A percentile compares a stretch with the other conserved stretches of the same genome.
Conservation (phyloP, 345 rosid species). For the Moricandia moricandioides region DNA sequence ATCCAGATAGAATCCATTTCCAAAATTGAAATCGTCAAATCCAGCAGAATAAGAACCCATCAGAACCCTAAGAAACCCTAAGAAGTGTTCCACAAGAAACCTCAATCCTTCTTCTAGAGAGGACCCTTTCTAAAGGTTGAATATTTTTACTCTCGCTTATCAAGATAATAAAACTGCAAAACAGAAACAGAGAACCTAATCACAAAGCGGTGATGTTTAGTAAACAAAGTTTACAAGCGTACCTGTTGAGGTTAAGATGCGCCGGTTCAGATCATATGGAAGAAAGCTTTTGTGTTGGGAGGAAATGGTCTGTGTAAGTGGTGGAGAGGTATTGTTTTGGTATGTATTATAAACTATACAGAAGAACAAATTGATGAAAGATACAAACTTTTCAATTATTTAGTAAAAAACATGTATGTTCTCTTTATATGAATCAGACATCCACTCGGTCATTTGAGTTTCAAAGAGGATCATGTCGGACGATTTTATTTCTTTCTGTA, state of each 20-base stretch:
- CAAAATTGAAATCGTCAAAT: too few relatives aligned
- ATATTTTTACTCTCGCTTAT: neutral
- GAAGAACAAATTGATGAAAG: slow-evolving; percentile 4
- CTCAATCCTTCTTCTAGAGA: neutral
- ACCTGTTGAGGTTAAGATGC: slow-evolving; percentile 21
- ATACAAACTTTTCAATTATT: neutral
- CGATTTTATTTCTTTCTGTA: neutral
- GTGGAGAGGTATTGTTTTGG: neutral
- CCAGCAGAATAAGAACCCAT: slow-evolving; percentile 35
- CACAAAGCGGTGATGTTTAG: neutral
- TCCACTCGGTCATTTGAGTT: slow-evolving; percentile 10
- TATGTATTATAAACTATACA: slow-evolving; percentile 15
- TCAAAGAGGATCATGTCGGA: neutral
- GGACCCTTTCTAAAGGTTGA: neutral
- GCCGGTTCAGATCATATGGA: slow-evolving; percentile 10
- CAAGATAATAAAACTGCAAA: neutral
- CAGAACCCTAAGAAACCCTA: slow-evolving; percentile 20
- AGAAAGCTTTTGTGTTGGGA: slow-evolving; percentile 9
- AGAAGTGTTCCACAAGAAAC: slow-evolving; percentile 26
- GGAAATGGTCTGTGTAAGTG: slow-evolving; percentile 31
- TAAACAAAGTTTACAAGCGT: neutral
- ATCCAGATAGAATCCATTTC: slow-evolving; percentile 33
- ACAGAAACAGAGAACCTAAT: slow-evolving; percentile 18
- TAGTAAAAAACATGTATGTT: neutral
- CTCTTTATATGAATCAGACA: slow-evolving; percentile 21